A percentile compares a stretch with the other conserved stretches of the same genome.
phyloP scores from a whole-genome alignment of 148 eudicot species.

The Nyssa sinensis region DNA sequence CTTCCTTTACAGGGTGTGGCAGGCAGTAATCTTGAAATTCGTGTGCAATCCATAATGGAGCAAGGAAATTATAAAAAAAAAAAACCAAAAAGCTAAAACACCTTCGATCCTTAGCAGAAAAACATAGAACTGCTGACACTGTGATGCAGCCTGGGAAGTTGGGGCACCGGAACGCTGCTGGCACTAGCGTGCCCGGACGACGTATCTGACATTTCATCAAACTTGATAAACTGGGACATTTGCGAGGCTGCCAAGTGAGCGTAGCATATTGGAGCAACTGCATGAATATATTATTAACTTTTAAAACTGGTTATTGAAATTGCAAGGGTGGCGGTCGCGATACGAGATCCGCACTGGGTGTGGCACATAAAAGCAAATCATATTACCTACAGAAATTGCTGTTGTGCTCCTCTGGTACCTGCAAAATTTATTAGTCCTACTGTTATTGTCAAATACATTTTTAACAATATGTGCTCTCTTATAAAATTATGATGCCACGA shows the following conservation, averaged over 20 bases:
- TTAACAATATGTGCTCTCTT: too few species aligned
- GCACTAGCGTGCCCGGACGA: constrained; percentile 23
- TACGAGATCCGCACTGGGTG: too few species aligned
- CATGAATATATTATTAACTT: neutral
- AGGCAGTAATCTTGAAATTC: too few species aligned
- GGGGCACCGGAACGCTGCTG: constrained; percentile 19
- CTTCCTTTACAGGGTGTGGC: too few species aligned
- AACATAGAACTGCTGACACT: constrained; percentile 39
- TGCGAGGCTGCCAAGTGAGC: constrained; percentile 44
- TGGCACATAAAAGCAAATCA: neutral
- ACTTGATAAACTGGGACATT: constrained; percentile 32
- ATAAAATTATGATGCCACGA: too few species aligned
- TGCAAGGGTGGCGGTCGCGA: too few species aligned
- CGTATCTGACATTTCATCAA: constrained; percentile 28
- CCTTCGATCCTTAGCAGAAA: constrained; percentile 41
- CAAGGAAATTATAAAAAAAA: too few species aligned
- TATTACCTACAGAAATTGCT: constrained; percentile 40
- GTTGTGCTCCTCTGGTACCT: constrained; percentile 46
- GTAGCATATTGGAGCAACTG: constrained; percentile 29
- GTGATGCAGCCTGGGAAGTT: constrained; percentile 31
- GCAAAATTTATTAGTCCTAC: neutral
- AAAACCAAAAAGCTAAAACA: too few species aligned
- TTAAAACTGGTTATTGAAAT: neutral
- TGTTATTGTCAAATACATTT: too few species aligned
- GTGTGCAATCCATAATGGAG: neutral